phyloP scores from a whole-genome alignment of 495 filamentous ascomycete species.

The Lasiosphaeria hispida region DNA sequence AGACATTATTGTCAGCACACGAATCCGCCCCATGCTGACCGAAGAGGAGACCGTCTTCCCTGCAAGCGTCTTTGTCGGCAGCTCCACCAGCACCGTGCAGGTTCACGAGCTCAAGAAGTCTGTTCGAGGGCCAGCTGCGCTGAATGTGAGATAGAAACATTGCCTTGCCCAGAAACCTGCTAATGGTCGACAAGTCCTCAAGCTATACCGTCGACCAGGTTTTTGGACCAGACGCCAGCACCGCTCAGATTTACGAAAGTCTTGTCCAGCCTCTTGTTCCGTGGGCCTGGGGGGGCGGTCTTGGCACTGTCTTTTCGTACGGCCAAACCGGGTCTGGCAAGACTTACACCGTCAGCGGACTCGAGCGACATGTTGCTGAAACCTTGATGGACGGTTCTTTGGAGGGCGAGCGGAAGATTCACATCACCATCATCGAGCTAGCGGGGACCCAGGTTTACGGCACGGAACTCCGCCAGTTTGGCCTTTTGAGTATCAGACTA shows the following conservation, averaged over 20 bases:
- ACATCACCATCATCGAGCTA: conserved; percentile 25
- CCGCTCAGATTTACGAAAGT: conserved; percentile 19
- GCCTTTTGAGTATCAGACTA: not conserved
- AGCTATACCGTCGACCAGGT: conserved; percentile 23
- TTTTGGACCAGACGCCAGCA: conserved; percentile 18
- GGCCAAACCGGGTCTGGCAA: conserved; percentile 52
- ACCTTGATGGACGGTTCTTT: conserved; percentile 21
- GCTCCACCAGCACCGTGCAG: conserved; percentile 9
- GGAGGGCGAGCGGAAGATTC: conserved; percentile 22
- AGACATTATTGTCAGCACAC: conserved; percentile 20
- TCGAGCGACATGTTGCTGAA: conserved; percentile 24
- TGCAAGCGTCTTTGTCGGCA: conserved; percentile 11
- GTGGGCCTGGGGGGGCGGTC: conserved; percentile 26
- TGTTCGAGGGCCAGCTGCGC: conserved; percentile 12
- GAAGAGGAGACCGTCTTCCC: conserved; percentile 22
- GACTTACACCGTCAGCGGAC: conserved; percentile 39
- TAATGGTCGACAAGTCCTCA: conserved; percentile 5
- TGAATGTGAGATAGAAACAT: conserved; percentile 10
- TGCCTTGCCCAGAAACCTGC: not conserved
- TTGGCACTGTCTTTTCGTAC: conserved; percentile 42
- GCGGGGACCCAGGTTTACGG: conserved; percentile 21
- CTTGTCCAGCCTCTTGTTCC: conserved; percentile 24
- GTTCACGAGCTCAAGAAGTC: conserved; percentile 21
- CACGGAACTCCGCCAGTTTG: not conserved
- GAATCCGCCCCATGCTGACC: conserved; percentile 23